phyloP scores from a whole-genome alignment of 805 yeast genomes.

The Zygosaccharomyces gambellarensis region DNA sequence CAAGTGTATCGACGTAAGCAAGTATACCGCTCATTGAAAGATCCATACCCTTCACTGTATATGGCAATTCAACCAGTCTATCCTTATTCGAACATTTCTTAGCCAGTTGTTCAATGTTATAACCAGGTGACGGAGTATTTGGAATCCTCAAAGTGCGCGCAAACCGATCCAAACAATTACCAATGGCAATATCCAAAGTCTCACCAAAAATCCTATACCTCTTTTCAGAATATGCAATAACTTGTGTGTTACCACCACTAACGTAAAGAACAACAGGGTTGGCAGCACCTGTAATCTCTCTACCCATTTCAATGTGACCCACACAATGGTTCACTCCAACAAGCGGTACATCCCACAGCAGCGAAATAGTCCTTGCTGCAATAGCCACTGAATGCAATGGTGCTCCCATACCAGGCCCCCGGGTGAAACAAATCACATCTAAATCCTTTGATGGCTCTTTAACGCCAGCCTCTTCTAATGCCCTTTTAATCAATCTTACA shows the following conservation, averaged over 20 bases:
- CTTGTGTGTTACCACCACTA: conserved; percentile 98
- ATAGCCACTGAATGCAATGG: conserved; percentile 90
- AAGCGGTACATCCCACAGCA: conserved; percentile 76
- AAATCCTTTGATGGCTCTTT: conserved; percentile 43
- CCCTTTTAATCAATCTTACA: conserved; percentile 62
- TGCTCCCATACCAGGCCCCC: conserved; percentile 99
- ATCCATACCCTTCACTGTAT: conserved; percentile 99
- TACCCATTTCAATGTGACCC: conserved; percentile 98
- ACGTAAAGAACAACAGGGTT: conserved; percentile 97
- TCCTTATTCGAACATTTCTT: conserved; percentile 49
- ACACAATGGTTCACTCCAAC: conserved; percentile 97
- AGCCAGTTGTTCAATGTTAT: conserved; percentile 93
- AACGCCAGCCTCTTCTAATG: conserved; percentile 59
- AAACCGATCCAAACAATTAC: conserved; percentile 93
- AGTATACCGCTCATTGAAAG: conserved; percentile 92
- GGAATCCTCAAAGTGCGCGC: conserved; percentile 86
- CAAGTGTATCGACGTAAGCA: conserved; percentile 76
- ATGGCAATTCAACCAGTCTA: conserved; percentile 68
- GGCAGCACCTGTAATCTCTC: conserved; percentile 96
- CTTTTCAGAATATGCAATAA: conserved; percentile 92
- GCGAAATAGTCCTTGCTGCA: conserved; percentile 81
- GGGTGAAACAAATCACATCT: conserved; percentile 88
- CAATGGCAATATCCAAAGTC: conserved; percentile 94
- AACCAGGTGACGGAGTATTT: conserved; percentile 95
- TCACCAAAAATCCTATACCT: conserved; percentile 98